Base-by-base conservation (phyloP, 2,329 filamentous ascomycete genomes). In the Fusarium sp. region DNA sequence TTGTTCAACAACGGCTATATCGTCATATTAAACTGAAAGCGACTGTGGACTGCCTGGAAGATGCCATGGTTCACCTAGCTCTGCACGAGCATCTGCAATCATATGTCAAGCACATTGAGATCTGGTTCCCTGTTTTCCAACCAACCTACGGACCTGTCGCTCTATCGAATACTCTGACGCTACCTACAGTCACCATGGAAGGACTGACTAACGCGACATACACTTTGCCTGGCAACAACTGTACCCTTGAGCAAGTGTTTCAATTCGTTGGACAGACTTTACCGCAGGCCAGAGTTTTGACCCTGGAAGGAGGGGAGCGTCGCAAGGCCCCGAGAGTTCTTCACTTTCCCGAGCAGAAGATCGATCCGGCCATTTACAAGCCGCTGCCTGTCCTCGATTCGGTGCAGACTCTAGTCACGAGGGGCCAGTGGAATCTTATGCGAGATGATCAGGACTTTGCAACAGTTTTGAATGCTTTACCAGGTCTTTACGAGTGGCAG, bases 401-500 rank as follows among this genome's bases (percentile, higher is more conserved):
- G 6, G 87, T 94, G 38, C 87, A 87, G 60, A 93, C 91, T 2
- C 85, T 94, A 26, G 89, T 94, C 48, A 92, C 92, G 81, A 91
- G 92, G 76, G 92, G 92, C 12, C 91, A 94, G 74, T 95, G 92
- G 92, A 94, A 94, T 78, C 85, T 94, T 35, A 92, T 94, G 80
- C 86, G 92, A 53, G 85, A 87, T 22, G 83, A 88, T 48, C 83
- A 85, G 24, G 91, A 94, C 80, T 94, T 93, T 81, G 82, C 86
- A 63, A 86, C 85, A 58, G 87, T 95, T 56, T 85, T 90, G 26
- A 81, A 83, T 18, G 91, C 92, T 10, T 80, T 94, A 48, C 93
- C 93, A 3, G 90, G 89, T 69, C 82, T 94, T n/a, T 82, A 83
- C 57, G 88, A 90, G 75, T 90, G 89, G 89, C 88, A 90, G 67